Conservation (phyloP, 2,329 filamentous ascomycete species). For the Pestalotiopsis sp. region DNA sequence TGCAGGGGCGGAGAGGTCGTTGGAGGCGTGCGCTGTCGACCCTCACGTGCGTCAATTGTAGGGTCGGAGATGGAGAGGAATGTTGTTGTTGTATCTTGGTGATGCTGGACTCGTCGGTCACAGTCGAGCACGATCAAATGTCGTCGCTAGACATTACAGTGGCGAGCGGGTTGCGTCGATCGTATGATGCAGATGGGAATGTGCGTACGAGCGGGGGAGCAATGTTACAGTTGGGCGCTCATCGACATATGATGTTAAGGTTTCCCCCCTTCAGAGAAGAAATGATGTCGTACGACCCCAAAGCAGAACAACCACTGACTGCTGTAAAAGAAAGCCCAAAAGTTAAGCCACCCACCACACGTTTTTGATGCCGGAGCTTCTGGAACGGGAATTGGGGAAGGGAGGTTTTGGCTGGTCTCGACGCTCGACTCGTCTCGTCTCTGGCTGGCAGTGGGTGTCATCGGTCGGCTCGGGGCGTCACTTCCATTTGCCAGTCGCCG, state of each 20-base stretch:
- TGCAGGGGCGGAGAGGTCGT: background rate
- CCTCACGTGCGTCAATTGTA: background rate
- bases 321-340: background rate
- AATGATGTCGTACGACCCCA: conserved; percentile 11
- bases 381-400: background rate
- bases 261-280: background rate
- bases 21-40: background rate
- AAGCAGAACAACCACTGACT: background rate
- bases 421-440: background rate
- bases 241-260: conserved; percentile 2
- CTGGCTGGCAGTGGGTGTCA: background rate
- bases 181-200: conserved; percentile 9
- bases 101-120: conserved; percentile 6
- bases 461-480: background rate
- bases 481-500: background rate
- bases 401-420: background rate
- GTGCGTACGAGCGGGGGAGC: background rate
- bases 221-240: background rate
- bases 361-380: background rate
- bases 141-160: conserved; percentile 2
- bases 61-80: background rate
- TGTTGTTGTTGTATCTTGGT: background rate
- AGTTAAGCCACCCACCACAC: background rate
- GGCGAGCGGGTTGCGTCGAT: background rate
- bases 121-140: conserved; percentile 1